Conservation (phyloP, 1,139 yeast species). For the Hansenula lynferdii region DNA sequence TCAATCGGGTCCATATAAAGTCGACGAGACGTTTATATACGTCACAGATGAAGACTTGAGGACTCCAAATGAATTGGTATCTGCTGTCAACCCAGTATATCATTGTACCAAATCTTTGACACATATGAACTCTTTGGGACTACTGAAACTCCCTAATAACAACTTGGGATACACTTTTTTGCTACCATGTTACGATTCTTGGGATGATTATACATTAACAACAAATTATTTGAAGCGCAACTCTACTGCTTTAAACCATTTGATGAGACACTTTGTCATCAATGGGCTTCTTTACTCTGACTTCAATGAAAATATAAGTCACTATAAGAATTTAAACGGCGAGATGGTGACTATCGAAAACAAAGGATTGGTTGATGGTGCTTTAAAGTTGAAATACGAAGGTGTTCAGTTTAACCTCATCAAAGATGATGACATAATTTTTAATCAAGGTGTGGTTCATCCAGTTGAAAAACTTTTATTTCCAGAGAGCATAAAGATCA, state of each 20-base stretch:
- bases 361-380: conserved; percentile 2
- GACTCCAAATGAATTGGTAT: conserved; percentile 46
- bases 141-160: conserved; percentile 40
- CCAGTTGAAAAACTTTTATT: conserved; percentile 52
- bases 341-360: conserved; percentile 22
- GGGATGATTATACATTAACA: conserved; percentile 65
- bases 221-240: conserved; percentile 54
- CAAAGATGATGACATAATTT: conserved; percentile 62
- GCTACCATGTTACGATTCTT: conserved; percentile 73
- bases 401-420: conserved; percentile 23
- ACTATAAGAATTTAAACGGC: conserved; percentile 32
- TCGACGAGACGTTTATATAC: conserved; percentile 61
- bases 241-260: conserved; percentile 40
- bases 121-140: conserved; percentile 43
- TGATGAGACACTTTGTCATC: conserved; percentile 57
- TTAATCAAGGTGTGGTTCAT: conserved; percentile 84
- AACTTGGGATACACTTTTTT: conserved; percentile 67
- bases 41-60: conserved; percentile 53
- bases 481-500: conserved; percentile 52
- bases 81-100: conserved; percentile 50
- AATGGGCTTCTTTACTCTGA: conserved; percentile 69
- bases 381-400: conserved; percentile 22
- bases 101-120: conserved; percentile 48
- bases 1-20: conserved; percentile 35
- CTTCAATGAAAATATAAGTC: conserved; percentile 30